phyloP scores from a whole-genome alignment of 75 land plant species.

The Cupressus sempervirens region DNA sequence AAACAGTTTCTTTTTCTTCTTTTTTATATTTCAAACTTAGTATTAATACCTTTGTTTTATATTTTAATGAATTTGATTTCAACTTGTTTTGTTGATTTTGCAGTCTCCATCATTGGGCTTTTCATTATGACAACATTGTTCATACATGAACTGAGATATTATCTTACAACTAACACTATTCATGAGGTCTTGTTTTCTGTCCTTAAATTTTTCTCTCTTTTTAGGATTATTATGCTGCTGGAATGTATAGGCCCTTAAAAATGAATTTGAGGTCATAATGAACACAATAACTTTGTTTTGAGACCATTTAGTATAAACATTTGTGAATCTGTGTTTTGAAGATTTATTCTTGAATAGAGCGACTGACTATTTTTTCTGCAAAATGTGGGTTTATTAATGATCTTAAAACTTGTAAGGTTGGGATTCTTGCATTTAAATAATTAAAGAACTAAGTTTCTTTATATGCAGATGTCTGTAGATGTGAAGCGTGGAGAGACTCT shows the following conservation, averaged over 20 bases:
- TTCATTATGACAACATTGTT: slow-evolving; percentile 77
- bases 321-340: not conserved
- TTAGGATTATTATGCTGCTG: not conserved
- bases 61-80: not conserved
- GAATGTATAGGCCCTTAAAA: not conserved
- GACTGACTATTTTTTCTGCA: too few species aligned
- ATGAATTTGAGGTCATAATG: not conserved
- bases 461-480: slow-evolving; percentile 89
- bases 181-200: slow-evolving; percentile 61
- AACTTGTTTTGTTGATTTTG: slow-evolving; percentile 14
- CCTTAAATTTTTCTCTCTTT: not conserved
- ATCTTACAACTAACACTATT: slow-evolving; percentile 69
- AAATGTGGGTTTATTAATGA: not conserved
- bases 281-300: not conserved
- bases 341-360: not conserved
- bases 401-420: not conserved
- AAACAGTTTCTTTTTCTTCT: not conserved
- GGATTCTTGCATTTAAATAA: not conserved
- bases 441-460: not conserved
- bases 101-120: slow-evolving; percentile 77
- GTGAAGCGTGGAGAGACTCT: slow-evolving; percentile 92
- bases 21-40: not conserved
- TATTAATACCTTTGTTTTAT: not conserved
- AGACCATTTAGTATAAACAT: not conserved
- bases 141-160: slow-evolving; percentile 77